phyloP scores from a whole-genome alignment of 495 filamentous ascomycete species.

The Aspergillus bridgeri region DNA sequence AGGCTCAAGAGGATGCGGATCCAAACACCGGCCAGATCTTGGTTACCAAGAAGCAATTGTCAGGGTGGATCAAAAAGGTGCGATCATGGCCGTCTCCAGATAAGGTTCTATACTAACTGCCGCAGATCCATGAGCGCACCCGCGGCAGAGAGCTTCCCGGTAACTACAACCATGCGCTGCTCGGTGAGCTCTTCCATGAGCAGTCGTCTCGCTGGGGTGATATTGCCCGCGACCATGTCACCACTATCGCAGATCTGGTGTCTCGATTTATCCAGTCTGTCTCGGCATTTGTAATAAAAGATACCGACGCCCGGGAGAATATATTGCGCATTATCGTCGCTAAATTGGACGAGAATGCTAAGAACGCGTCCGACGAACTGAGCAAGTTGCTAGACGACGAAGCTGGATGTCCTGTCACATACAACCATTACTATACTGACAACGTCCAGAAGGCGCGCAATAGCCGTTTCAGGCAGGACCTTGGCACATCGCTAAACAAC shows the following conservation, averaged over 20 bases:
- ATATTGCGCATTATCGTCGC: slow-evolving; percentile 16
- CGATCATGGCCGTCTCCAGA: too few relatives aligned
- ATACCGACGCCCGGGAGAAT: slow-evolving; percentile 28
- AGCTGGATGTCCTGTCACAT: slow-evolving; percentile 40
- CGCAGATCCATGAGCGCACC: slow-evolving; percentile 22
- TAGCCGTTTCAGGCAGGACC: slow-evolving; percentile 8
- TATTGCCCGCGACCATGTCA: slow-evolving; percentile 20
- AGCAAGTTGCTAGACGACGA: slow-evolving; percentile 42
- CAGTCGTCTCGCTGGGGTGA: slow-evolving; percentile 31
- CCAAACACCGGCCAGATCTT: too few relatives aligned
- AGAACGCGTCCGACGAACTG: slow-evolving; percentile 31
- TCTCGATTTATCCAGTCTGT: slow-evolving; percentile 20
- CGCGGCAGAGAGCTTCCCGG: slow-evolving; percentile 42
- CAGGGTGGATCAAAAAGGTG: too few relatives aligned
- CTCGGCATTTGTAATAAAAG: slow-evolving; percentile 10
- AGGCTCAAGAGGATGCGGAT: too few relatives aligned
- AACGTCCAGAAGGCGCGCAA: slow-evolving; percentile 35
- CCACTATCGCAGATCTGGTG: slow-evolving; percentile 7
- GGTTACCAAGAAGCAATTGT: too few relatives aligned
- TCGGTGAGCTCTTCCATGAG: slow-evolving; percentile 35
- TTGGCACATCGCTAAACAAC: slow-evolving; percentile 3
- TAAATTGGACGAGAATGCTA: slow-evolving; percentile 18
- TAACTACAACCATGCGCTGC: slow-evolving; percentile 40
- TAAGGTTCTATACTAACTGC: too few relatives aligned
- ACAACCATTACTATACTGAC: slow-evolving; percentile 47